Conservation (phyloP, 768 basidiomycete genomes). For the Ramaria sp. region DNA sequence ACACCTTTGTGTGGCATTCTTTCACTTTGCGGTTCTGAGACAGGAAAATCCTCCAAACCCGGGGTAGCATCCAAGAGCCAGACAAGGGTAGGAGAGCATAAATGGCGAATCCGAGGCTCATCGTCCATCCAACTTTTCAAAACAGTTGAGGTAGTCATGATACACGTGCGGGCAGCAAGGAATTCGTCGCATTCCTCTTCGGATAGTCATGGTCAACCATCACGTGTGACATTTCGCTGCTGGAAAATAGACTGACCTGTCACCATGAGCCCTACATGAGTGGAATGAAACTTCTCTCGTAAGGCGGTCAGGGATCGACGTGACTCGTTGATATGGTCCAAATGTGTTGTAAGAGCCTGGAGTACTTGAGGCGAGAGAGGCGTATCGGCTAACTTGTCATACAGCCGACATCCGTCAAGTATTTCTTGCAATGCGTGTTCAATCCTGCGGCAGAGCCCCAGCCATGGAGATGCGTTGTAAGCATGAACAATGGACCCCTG, state of each 20-base stretch:
- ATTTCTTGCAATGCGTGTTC: slow-evolving; percentile 2
- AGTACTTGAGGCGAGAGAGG: background rate
- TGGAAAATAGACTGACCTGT: background rate
- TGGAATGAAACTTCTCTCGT: background rate
- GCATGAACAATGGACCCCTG: background rate
- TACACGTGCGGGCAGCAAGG: background rate
- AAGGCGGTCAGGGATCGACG: background rate
- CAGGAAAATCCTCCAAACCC: background rate
- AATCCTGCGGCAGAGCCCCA: background rate
- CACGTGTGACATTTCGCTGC: no score
- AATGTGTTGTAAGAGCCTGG: background rate
- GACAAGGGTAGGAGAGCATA: slow-evolving; percentile 21
- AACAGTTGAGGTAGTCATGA: background rate
- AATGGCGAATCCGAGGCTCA: slow-evolving; percentile 19
- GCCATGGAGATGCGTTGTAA: background rate
- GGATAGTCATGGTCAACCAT: background rate
- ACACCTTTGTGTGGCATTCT: slow-evolving; percentile 27
- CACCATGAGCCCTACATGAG: background rate
- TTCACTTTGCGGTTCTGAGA: background rate
- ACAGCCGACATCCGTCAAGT: background rate
- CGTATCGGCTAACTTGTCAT: background rate
- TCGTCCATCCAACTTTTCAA: slow-evolving; percentile 8
- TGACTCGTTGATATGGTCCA: background rate
- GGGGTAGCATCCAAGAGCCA: slow-evolving; percentile 18
- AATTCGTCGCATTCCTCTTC: background rate